These are phyloP conservation scores for Inonotus obliquus DNA, from an alignment of 1,284 basidiomycete genomes.

Conservation along the genomic window DNA sequence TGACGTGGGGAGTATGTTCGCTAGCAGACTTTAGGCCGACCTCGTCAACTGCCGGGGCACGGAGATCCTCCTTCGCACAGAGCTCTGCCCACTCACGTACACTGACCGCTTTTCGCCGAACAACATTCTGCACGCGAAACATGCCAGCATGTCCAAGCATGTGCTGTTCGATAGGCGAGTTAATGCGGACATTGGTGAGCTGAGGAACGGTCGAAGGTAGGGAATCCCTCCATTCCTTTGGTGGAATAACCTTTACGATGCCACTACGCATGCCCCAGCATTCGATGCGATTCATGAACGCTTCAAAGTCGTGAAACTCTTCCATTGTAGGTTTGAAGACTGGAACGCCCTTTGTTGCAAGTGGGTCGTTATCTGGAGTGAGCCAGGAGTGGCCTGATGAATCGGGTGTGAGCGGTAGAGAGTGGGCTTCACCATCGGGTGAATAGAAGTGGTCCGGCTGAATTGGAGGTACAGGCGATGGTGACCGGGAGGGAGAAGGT, in stretches of 20 bases:
- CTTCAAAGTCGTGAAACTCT: slow-evolving; percentile 86
- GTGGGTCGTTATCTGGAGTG: slow-evolving; percentile 77
- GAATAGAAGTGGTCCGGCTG: slow-evolving; percentile 82
- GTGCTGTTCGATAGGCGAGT: slow-evolving; percentile 86
- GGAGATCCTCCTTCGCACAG: slow-evolving; percentile 65
- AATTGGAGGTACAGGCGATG: slow-evolving; percentile 30
- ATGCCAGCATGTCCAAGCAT: slow-evolving; percentile 84
- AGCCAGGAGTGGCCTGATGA: slow-evolving; percentile 60
- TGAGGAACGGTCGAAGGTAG: slow-evolving; percentile 67
- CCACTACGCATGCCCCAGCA: slow-evolving; percentile 86
- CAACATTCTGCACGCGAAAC: slow-evolving; percentile 89
- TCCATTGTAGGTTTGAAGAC: slow-evolving; percentile 90
- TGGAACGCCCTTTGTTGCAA: slow-evolving; percentile 85
- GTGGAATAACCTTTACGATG: slow-evolving; percentile 92
- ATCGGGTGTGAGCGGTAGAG: slow-evolving; percentile 48
- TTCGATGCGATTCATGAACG: slow-evolving; percentile 80
- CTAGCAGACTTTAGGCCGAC: slow-evolving; percentile 46
- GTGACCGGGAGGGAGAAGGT: slow-evolving; percentile 13
- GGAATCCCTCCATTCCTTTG: slow-evolving; percentile 81
- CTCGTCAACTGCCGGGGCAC: slow-evolving; percentile 66
- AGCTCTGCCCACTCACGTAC: slow-evolving; percentile 85
- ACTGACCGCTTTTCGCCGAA: slow-evolving; percentile 78
- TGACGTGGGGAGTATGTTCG: slow-evolving; percentile 30
- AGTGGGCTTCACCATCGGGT: slow-evolving; percentile 37
- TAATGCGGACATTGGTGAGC: slow-evolving; percentile 72